phyloP scores from a whole-genome alignment of 176 grass and related monocot species.

The Microstegium vimineum region DNA sequence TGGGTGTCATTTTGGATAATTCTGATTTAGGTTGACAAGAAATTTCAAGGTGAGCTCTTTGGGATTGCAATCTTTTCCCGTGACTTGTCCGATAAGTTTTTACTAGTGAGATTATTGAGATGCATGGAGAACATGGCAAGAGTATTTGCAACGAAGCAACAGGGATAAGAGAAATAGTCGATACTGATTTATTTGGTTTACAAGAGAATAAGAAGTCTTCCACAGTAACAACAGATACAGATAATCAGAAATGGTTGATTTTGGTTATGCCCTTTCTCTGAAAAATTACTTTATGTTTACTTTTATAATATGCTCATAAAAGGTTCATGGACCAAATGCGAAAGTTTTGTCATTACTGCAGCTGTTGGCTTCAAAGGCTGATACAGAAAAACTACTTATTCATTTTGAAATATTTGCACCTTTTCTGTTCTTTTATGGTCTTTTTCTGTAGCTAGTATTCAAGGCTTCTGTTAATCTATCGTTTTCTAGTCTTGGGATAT shows the following conservation, averaged over 20 bases:
- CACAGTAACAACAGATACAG: slow-evolving; percentile 6
- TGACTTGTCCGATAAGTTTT: slow-evolving; percentile 93
- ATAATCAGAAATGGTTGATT: slow-evolving; percentile 42
- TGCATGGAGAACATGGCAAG: slow-evolving; percentile 78
- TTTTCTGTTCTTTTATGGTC: not conserved
- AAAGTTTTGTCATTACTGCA: not conserved
- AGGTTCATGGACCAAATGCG: slow-evolving; percentile 19
- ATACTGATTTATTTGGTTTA: slow-evolving; percentile 36
- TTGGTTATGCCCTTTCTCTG: slow-evolving; percentile 43
- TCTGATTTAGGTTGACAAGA: slow-evolving; percentile 72
- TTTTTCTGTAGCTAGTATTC: slow-evolving; percentile 1
- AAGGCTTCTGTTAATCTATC: not conserved
- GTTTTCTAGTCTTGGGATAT: not conserved
- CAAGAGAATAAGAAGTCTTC: slow-evolving; percentile 19
- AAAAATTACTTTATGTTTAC: slow-evolving; percentile 14
- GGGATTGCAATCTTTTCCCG: slow-evolving; percentile 96
- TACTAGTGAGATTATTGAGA: slow-evolving; percentile 96
- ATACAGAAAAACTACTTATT: slow-evolving; percentile 20
- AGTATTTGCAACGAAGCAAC: slow-evolving; percentile 29
- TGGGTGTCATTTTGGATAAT: slow-evolving; percentile 9
- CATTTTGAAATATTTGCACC: not conserved
- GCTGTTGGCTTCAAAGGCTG: not conserved
- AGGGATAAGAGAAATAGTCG: slow-evolving; percentile 47
- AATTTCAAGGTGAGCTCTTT: slow-evolving; percentile 97
- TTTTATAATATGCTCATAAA: slow-evolving; percentile 16